Conservation (phyloP, 2,329 filamentous ascomycete genomes). For the Didymella pinodella region DNA sequence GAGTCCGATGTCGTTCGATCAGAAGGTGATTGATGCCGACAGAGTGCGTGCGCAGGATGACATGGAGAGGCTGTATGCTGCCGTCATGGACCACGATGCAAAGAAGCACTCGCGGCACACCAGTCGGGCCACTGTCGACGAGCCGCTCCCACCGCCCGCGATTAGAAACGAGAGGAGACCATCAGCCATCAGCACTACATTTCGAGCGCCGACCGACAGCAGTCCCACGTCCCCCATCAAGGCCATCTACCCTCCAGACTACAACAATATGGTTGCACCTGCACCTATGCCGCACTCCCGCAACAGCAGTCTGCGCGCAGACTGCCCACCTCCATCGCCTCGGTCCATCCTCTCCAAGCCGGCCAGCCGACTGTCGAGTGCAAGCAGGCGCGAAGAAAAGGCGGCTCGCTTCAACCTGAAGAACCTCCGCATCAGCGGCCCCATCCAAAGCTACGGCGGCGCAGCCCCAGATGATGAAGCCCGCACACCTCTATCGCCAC, state of each 20-base stretch:
- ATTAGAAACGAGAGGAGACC: conserved; percentile 29
- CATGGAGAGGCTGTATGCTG: conserved; percentile 88
- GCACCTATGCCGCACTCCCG: conserved; percentile 32
- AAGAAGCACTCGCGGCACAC: conserved; percentile 52
- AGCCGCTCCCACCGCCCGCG: conserved; percentile 22
- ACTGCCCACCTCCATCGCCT: conserved; percentile 37
- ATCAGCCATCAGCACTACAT: conserved; percentile 43
- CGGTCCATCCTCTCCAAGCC: conserved; percentile 50
- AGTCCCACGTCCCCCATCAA: conserved; percentile 54
- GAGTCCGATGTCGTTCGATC: conserved; percentile 77
- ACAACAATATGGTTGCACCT: conserved; percentile 36
- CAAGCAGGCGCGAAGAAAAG: conserved; percentile 42
- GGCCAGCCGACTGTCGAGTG: conserved; percentile 45
- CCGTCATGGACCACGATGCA: conserved; percentile 87
- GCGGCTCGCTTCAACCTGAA: conserved; percentile 58
- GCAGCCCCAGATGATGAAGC: conserved; percentile 56
- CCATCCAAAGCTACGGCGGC: conserved; percentile 56
- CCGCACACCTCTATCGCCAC: conserved; percentile 63
- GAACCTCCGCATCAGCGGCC: conserved; percentile 66
- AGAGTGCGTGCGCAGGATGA: conserved; percentile 78
- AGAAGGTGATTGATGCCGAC: conserved; percentile 76
- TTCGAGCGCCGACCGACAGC: conserved; percentile 30
- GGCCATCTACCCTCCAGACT: conserved; percentile 58
- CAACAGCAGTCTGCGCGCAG: conserved; percentile 21
- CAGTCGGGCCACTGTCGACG: conserved; percentile 31